A percentile compares a stretch with the other conserved stretches of the same genome.
Evolutionary conservation across 2,329 filamentous ascomycete species (phyloP).

Genomic region (Pyricularia pennisetigena): DNA sequence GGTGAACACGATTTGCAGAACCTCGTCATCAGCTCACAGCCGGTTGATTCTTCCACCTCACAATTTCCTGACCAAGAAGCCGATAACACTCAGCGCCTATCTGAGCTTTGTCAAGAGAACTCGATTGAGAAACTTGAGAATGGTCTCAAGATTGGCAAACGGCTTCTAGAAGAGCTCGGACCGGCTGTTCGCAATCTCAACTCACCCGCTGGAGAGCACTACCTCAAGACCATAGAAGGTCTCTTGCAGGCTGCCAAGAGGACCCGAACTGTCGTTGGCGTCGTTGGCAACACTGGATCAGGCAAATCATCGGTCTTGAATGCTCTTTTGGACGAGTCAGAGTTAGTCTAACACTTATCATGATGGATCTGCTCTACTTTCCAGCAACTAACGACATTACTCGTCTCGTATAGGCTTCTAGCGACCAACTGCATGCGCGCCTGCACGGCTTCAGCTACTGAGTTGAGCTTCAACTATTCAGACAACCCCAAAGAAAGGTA

Average conservation of each 20-base stretch:
- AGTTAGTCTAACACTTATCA: conserved; percentile 17
- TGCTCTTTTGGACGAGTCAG: conserved; percentile 50
- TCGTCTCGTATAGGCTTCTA: conserved; percentile 18
- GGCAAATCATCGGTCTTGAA: conserved; percentile 57
- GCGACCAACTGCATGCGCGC: conserved; percentile 43
- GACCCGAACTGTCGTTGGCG: conserved; percentile 38
- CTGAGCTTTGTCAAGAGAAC: background rate
- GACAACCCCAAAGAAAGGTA: conserved; percentile 28
- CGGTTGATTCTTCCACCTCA: background rate
- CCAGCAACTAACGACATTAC: background rate
- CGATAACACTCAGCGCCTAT: background rate
- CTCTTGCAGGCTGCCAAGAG: conserved; percentile 22
- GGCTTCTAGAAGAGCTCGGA: conserved; percentile 14
- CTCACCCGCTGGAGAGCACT: background rate
- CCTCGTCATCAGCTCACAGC: background rate
- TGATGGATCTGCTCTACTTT: too few species aligned
- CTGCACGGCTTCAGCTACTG: conserved; percentile 51
- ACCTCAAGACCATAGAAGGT: conserved; percentile 12
- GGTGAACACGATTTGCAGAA: background rate
- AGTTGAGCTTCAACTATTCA: conserved; percentile 45
- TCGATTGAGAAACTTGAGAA: background rate
- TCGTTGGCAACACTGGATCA: conserved; percentile 51
- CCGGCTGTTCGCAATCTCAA: conserved; percentile 13
- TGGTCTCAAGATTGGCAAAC: conserved; percentile 7
- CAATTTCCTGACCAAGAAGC: background rate